Base-by-base conservation (phyloP, 108 stramenopile genomes). In the Chaetoceros tenuissimus region DNA sequence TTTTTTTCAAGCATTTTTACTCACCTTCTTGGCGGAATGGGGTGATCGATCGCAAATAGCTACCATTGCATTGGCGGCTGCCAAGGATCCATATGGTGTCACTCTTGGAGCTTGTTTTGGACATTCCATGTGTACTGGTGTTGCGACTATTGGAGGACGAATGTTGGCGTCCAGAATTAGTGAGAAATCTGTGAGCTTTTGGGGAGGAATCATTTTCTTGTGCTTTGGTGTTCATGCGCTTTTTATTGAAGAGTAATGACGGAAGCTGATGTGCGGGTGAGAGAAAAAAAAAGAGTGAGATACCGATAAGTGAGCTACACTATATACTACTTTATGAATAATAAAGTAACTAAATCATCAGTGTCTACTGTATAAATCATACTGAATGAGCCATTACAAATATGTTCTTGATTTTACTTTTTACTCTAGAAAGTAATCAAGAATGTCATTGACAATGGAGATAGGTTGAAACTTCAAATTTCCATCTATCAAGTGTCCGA, bases 21-120 rank as follows among this genome's bases (percentile, higher is more conserved):
- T 99, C 57, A 98, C 99, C 2, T 99, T 99, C 60, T 64, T 99
- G 64, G 99, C 99, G 5, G 99, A 99, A 79, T 99, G 99, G 99
- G 99, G 99, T 20, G 99, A 99, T 79, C 92, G 99, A 40, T 94
- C 92, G n/a, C 99, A 99, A 65, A 99, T 99, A 62, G 99, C 99
- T 17, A 99, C 99, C 18, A 98, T 99, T 66, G 97, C 99, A 17
- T 67, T 99, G 55, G 94, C 95, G 20, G 85, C 97, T 5, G 82
- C 92, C 57, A 97, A 98, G 68, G 94, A 99, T 63, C 92, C 95
- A 5, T 69, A 86, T 31, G 99, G 99, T 25, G 97, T 99, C 10
- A 91, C 91, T 7, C 66, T 93, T 26, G 99, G 99, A 22, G 97
- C 95, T 31, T 78, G 95, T 31, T 25, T 97, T n/a, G 99, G 99